A percentile compares a stretch with the other conserved stretches of the same genome.
Evolutionary conservation across 805 yeast species (phyloP).

Genomic region (Kregervanrija pseudodelftensis): DNA sequence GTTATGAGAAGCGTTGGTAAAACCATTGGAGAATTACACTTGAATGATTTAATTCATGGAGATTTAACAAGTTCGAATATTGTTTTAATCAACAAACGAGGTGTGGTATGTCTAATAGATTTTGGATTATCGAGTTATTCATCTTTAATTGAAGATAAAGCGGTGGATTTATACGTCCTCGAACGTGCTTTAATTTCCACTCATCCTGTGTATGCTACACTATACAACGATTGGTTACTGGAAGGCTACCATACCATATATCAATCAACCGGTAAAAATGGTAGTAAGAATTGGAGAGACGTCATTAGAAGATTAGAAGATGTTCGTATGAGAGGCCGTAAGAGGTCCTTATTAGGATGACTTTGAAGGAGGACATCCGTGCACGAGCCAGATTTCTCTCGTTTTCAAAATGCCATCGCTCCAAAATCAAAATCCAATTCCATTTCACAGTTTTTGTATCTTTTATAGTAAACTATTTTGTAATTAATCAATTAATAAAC

Average conservation of each 20-base stretch:
- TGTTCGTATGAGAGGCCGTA: constrained; percentile 87
- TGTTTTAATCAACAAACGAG: constrained; percentile 33
- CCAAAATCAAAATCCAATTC: no score
- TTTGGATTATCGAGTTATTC: constrained; percentile 85
- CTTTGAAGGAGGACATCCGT: no score
- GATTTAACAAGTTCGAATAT: constrained; percentile 90
- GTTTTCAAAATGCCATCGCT: no score
- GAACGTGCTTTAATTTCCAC: constrained; percentile 90
- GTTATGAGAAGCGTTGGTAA: constrained; percentile 53
- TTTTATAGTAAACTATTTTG: no score
- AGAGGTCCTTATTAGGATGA: constrained; percentile 85
- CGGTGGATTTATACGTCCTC: constrained; percentile 92
- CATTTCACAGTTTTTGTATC: no score
- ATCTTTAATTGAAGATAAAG: constrained; percentile 78
- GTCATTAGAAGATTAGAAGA: constrained; percentile 63
- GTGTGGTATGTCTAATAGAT: constrained; percentile 53
- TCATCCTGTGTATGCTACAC: constrained; percentile 65
- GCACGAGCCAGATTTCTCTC: no score
- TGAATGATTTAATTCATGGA: constrained; percentile 80
- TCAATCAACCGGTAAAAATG: constrained; percentile 26
- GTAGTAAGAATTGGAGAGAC: constrained; percentile 40
- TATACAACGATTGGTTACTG: constrained; percentile 63
- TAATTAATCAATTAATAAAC: no score
- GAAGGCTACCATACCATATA: constrained; percentile 54
- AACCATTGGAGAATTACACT: constrained; percentile 65